Evolutionary conservation across 257 asterid species (phyloP), one percentile per base, ranked within the genome.

Genomic region (Oldenlandia corymbosa): DNA sequence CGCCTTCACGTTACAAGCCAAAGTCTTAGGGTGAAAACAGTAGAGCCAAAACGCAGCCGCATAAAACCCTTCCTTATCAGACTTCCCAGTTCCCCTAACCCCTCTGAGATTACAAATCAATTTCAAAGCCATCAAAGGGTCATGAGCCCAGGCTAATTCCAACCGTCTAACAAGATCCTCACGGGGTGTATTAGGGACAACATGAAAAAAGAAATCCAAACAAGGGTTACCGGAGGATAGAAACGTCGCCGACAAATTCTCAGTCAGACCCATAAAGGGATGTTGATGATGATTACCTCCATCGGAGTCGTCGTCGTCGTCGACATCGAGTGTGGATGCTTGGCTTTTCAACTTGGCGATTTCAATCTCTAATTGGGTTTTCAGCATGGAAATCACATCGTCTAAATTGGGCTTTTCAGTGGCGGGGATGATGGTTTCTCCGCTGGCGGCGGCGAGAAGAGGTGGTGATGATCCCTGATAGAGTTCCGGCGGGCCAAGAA

Each of bases 81-180:
- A 70, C 12, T 75, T 75, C 3, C 76, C 79, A 9, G 73, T 75
- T 18, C 75, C 73, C 31, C 75, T 41, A 36, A 75, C 67, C 34
- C 75, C 75, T 45, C 79, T 62, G 42, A 75, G 66, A 49, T 75
- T 70, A 46, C 70, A 70, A 10, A 75, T 55, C 45, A 75, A 27
- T 48, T 66, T 70, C n/a, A 70, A 34, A n/a, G 73, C 49, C 18
- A 26, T 65, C 49, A 61, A 43, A 4, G 79, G 76, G 61, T 66
- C 24, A 17, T 20, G 69, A 2, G 50, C 62, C 79, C 79, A 75
- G 12, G 79, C 68, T 16, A 60, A 48, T 16, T 70, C 37, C 42
- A 62, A 30, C 42, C 61, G 52, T 58, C 39, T 21, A 32, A 65
- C 1, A 4, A 70, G 57, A 28, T 48, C 27, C 28, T 60, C 51